These are phyloP conservation scores for Uncinocarpus reesii DNA, from an alignment of 2,329 filamentous ascomycete genomes.

Conservation along the genomic window DNA sequence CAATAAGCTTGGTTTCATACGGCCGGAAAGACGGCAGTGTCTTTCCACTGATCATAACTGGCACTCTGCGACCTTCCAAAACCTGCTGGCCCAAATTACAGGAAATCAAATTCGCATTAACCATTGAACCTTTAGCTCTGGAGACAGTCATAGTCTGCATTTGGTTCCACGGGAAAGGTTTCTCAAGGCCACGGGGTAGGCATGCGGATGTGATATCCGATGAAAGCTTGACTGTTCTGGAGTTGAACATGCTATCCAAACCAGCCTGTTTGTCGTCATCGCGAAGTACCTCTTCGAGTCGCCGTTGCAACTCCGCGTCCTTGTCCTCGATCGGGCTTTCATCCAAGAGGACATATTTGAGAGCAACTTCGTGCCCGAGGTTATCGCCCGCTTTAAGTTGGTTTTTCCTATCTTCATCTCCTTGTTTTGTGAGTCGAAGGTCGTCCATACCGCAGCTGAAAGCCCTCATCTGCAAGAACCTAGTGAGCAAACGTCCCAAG, in stretches of 20 bases:
- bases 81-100: constrained; percentile 96
- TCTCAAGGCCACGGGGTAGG: constrained; percentile 71
- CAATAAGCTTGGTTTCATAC: constrained; percentile 78
- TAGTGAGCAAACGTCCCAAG: constrained; percentile 77
- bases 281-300: constrained; percentile 79
- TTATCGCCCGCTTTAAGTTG: constrained; percentile 56
- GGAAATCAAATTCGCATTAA: constrained; percentile 96
- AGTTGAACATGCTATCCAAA: constrained; percentile 79
- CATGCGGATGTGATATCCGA: constrained; percentile 67
- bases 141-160: constrained; percentile 99
- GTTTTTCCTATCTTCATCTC: constrained; percentile 60
- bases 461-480: constrained; percentile 82
- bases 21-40: constrained; percentile 87
- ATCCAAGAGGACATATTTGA: constrained; percentile 78
- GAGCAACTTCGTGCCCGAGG: constrained; percentile 68
- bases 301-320: constrained; percentile 61
- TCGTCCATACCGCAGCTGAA: constrained; percentile 98
- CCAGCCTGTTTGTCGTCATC: constrained; percentile 85
- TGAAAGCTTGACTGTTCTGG: constrained; percentile 58
- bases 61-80: constrained; percentile 86
- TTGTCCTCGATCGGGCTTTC: constrained; percentile 51
- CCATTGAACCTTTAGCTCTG: constrained; percentile 81
- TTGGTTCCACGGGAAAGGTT: constrained; percentile 90
- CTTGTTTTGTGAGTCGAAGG: constrained; percentile 68
- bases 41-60: constrained; percentile 96